These are phyloP conservation scores for Phytophthora gonapodyides DNA, from an alignment of 352 stramenopile genomes.

Conservation along the genomic window DNA sequence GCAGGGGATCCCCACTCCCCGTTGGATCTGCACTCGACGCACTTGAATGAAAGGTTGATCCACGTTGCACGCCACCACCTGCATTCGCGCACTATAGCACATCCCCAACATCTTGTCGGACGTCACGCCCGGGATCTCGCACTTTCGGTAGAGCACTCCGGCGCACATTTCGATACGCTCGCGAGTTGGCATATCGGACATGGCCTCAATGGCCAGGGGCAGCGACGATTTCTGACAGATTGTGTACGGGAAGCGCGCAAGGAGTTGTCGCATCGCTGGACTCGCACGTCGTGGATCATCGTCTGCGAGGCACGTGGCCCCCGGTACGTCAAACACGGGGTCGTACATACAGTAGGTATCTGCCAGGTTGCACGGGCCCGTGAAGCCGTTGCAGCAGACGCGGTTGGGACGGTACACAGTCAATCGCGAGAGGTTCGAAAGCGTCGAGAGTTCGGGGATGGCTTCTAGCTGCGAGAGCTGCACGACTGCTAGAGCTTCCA, in stretches of 20 bases:
- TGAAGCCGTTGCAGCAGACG: slow-evolving; percentile 27
- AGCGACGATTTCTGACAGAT: slow-evolving; percentile 4
- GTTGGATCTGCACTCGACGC: slow-evolving; percentile 16
- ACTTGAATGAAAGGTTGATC: slow-evolving; percentile 21
- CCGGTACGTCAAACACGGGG: slow-evolving; percentile 9
- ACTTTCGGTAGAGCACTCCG: slow-evolving; percentile 15
- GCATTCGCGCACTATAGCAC: slow-evolving; percentile 31
- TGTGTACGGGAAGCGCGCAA: slow-evolving; percentile 1
- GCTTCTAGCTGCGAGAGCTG: slow-evolving; percentile 6
- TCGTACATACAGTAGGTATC: slow-evolving; percentile 15
- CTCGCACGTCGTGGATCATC: slow-evolving; percentile 15
- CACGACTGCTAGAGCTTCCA: slow-evolving; percentile 14
- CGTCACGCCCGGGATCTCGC: slow-evolving; percentile 12
- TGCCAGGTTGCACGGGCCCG: slow-evolving; percentile 15
- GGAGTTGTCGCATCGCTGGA: slow-evolving; percentile 1
- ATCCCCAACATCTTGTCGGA: slow-evolving; percentile 12
- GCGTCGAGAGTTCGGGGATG: slow-evolving; percentile 9
- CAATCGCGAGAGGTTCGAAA: slow-evolving; percentile 9
- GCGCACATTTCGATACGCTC: slow-evolving; percentile 7
- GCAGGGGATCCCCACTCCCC: slow-evolving; percentile 9
- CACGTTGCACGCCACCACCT: slow-evolving; percentile 24
- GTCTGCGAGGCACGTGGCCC: slow-evolving; percentile 9
- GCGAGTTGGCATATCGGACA: slow-evolving; percentile 4
- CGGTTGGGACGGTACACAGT: slow-evolving; percentile 16
- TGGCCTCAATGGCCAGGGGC: slow-evolving; percentile 9